These are phyloP conservation scores for Pyrrhoderma noxium DNA, from an alignment of 1,284 basidiomycete species.

Conservation along the genomic window DNA sequence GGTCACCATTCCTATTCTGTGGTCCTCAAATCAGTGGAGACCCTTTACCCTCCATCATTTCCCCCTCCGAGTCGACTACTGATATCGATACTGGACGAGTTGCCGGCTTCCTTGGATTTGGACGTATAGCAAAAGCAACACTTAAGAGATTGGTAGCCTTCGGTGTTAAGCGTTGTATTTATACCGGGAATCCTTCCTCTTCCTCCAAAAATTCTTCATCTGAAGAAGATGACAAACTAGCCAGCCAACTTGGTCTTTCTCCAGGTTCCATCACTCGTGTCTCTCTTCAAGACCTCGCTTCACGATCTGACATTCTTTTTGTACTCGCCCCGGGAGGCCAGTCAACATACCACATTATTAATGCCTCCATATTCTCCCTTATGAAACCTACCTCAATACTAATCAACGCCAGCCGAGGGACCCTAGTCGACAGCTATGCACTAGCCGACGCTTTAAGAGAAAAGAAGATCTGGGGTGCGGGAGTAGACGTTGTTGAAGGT, in stretches of 20 bases:
- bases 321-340: slow-evolving; percentile 77
- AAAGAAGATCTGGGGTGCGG: slow-evolving; percentile 84
- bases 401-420: slow-evolving; percentile 75
- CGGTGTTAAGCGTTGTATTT: slow-evolving; percentile 63
- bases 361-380: slow-evolving; percentile 60
- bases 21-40: slow-evolving; percentile 68
- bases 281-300: slow-evolving; percentile 59
- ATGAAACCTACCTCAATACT: slow-evolving; percentile 84
- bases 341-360: slow-evolving; percentile 67
- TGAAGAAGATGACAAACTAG: slow-evolving; percentile 46
- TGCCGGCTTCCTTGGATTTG: slow-evolving; percentile 90
- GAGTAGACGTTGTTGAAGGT: slow-evolving; percentile 89
- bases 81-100: slow-evolving; percentile 31
- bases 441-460: slow-evolving; percentile 73
- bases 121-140: slow-evolving; percentile 81
- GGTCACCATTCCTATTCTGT: slow-evolving; percentile 77
- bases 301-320: slow-evolving; percentile 73
- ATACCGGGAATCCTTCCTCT: slow-evolving; percentile 50
- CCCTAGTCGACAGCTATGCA: slow-evolving; percentile 84
- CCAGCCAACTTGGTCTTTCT: slow-evolving; percentile 38
- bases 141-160: slow-evolving; percentile 74
- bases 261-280: slow-evolving; percentile 49
- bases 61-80: slow-evolving; percentile 34
- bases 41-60: slow-evolving; percentile 30
- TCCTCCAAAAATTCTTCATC: slow-evolving; percentile 27